A percentile compares a stretch with the other conserved stretches of the same genome.
These are phyloP conservation scores for Termitomyces sp. DNA, from an alignment of 768 basidiomycete genomes.

Conservation along the genomic window DNA sequence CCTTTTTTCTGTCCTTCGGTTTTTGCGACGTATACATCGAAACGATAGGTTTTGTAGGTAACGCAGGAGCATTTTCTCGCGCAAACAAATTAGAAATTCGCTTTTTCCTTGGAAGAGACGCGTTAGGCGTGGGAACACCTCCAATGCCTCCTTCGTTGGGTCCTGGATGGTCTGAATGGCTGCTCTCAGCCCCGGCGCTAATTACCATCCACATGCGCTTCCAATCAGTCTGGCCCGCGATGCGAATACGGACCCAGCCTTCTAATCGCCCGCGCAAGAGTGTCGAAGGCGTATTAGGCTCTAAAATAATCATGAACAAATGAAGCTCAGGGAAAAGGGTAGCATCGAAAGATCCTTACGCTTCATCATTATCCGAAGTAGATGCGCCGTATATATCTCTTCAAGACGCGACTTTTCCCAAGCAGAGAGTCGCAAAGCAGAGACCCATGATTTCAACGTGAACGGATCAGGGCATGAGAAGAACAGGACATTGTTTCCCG, in stretches of 20 bases:
- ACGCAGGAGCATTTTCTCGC: conserved; percentile 28
- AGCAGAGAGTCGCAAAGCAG: conserved; percentile 80
- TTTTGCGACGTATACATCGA: conserved; percentile 59
- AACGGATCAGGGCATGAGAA: conserved; percentile 78
- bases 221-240: conserved; percentile 99
- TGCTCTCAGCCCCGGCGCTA: conserved; percentile 35
- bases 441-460: conserved; percentile 82
- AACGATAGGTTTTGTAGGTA: conserved; percentile 34
- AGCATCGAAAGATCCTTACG: conserved; percentile 23
- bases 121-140: conserved; percentile 16
- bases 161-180: conserved; percentile 17
- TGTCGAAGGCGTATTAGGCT: conserved; percentile 50
- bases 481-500: conserved; percentile 83
- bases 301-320: conserved; percentile 19
- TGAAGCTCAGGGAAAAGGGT: not conserved
- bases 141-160: conserved; percentile 20
- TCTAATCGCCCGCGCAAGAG: conserved; percentile 74
- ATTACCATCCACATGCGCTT: conserved; percentile 85
- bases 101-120: conserved; percentile 31
- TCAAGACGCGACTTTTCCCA: conserved; percentile 96
- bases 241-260: conserved; percentile 85
- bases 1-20: conserved; percentile 67
- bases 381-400: conserved; percentile 96
- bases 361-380: conserved; percentile 71
- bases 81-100: conserved; percentile 71